Base-by-base conservation (phyloP, 192 early-diverging fungal species). In the Coemansia reversa region DNA sequence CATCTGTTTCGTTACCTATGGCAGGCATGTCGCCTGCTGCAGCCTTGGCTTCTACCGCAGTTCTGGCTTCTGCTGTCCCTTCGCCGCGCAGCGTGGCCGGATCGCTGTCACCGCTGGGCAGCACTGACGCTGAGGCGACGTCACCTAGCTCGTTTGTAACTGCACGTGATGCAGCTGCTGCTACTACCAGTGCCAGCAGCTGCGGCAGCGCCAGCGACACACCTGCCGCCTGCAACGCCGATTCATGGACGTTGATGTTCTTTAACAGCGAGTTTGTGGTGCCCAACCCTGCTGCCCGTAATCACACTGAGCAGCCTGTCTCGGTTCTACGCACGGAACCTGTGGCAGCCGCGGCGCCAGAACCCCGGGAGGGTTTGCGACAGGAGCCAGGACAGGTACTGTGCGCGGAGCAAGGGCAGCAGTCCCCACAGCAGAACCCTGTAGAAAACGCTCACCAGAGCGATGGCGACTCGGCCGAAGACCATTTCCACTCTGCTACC, bases 161-260 rank as follows among this genome's bases (percentile, higher is more conserved):
- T 0, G 72, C 72, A 1, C 53, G 55, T 3, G 22, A 27, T 6
- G 53, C 9, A 6, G 18, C 55, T 19, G 51, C 32, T 3, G 45
- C 45, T 7, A 19, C n/a, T 9, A 45, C 18, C 7, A 51, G 60
- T 12, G 27, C 29, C 14, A n/a, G 18, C 2, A 39, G 19, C 19
- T 19, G 7, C 29, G 0, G 28, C 29, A 16, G 28, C 29, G 39
- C 4, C 2, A 59, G 14, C 64, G 18, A 60, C 55, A 48, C 20
- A 18, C 30, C 33, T 1, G 57, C 11, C 3, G 28, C 20, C 5
- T 18, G 30, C 16, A 51, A 63, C n/a, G 33, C 51, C 1, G 72
- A 81, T 35, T 81, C 79, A 35, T 81, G 79, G 79, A 81, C 79
- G 25, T 63, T 81, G 51, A 81, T 81, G 79, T 75, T 81, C 47